These are phyloP conservation scores for Cercospora berteroae DNA, from an alignment of 2,329 filamentous ascomycete species.

Conservation along the genomic window DNA sequence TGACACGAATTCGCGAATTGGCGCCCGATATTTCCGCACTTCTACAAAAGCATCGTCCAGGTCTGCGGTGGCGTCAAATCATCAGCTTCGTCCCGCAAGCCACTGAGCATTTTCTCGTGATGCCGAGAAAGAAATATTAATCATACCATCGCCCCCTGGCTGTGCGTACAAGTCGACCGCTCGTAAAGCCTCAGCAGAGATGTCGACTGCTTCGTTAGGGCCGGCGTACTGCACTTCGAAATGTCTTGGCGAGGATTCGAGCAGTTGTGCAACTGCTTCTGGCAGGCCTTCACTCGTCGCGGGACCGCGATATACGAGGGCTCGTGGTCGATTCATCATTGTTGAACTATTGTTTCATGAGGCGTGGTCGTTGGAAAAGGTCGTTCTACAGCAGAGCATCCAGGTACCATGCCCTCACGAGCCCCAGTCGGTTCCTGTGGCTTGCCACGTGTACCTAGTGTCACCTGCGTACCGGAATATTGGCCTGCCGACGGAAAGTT, in stretches of 20 bases:
- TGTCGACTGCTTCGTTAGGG: constrained; percentile 20
- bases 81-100: neutral
- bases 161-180: constrained; percentile 22
- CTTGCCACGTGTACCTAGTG: neutral
- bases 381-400: neutral
- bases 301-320: constrained; percentile 26
- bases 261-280: constrained; percentile 22
- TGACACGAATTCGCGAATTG: constrained; percentile 24
- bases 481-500: neutral
- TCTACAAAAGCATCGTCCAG: constrained; percentile 21
- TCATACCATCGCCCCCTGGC: constrained; percentile 26
- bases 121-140: neutral
- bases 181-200: constrained; percentile 20
- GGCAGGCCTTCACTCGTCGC: constrained; percentile 19
- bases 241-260: constrained; percentile 16
- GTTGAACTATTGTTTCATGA: neutral
- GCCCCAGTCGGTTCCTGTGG: neutral
- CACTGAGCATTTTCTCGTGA: neutral
- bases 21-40: constrained; percentile 14
- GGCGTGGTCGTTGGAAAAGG: neutral
- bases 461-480: neutral
- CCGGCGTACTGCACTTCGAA: constrained; percentile 24
- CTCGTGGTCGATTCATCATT: constrained; percentile 13
- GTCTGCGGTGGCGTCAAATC: constrained; percentile 6
- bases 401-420: neutral